Percentiles rank a stretch among this genome's conserved stretches.
Evolutionary conservation across 345 rosid species (phyloP).

Genomic region (Anastatica hierochuntica): DNA sequence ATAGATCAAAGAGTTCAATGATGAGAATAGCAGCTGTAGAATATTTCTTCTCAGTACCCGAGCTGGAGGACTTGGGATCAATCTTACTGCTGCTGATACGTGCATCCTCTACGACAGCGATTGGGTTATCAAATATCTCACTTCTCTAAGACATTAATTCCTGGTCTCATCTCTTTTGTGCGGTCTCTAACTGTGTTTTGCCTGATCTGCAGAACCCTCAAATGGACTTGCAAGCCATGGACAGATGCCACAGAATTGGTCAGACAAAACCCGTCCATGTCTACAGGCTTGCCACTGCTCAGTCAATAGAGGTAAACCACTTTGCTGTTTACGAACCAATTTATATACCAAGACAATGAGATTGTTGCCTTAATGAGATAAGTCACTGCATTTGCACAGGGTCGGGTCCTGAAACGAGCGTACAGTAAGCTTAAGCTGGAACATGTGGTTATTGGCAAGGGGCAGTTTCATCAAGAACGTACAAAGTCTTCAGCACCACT

Average conservation of each 20-base stretch:
- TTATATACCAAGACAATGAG: too few species aligned
- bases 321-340: too few species aligned
- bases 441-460: constrained; percentile 91
- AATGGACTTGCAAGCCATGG: constrained; percentile 99
- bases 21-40: constrained; percentile 49
- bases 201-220: constrained; percentile 70
- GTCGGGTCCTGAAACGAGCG: constrained; percentile 86
- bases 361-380: constrained; percentile 10
- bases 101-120: constrained; percentile 95
- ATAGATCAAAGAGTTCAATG: constrained; percentile 80
- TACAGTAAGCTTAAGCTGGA: constrained; percentile 87
- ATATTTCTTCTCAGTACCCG: constrained; percentile 89
- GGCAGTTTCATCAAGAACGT: constrained; percentile 87
- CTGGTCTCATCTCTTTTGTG: background rate
- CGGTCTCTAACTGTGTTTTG: constrained; percentile 12
- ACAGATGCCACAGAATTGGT: constrained; percentile 97
- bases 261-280: constrained; percentile 99
- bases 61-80: constrained; percentile 97
- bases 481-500: constrained; percentile 22
- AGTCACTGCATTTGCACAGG: constrained; percentile 35
- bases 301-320: constrained; percentile 65
- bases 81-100: constrained; percentile 94
- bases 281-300: constrained; percentile 88
- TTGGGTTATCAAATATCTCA: constrained; percentile 42
- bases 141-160: too few species aligned